Evolutionary conservation across 2,329 filamentous ascomycete genomes (phyloP), one percentile per base, ranked within the genome.

Genomic region (Phyllosticta ampelicida): DNA sequence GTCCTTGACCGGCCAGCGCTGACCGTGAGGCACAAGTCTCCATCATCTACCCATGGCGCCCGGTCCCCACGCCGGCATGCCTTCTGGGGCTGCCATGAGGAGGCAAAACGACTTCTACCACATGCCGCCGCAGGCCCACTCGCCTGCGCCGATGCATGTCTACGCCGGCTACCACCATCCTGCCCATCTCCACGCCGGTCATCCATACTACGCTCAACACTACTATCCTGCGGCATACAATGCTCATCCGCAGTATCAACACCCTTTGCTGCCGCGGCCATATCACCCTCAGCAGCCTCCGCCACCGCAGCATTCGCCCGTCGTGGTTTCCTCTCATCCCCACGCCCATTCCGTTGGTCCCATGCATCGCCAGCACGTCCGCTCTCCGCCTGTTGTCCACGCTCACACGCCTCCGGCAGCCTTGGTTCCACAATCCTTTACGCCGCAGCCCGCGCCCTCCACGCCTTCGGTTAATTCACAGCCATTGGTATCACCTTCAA

Each of bases 1-100:
- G 66, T 71, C 67, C 63, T 62, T 64, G 26, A 59, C 50, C 56
- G 65, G 63, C 70, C 70, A 61, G 69, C 69, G 69, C 66, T 66
- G 64, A 66, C 70, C 69, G 69, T 71, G 63, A 69, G 70, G 70
- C 70, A 70, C 68, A 69, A 66, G 60, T 63, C 59, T 61, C 79
- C 82, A 75, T 81, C 81, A 83, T 26, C 23, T 52, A 55, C 84
- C 82, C 82, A 88, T 80, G 85, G 89, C 89, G 86, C 71, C 72
- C 82, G 86, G 86, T 80, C 83, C 85, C 59, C 70, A 74, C 58
- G 36, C 36, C 36, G 36, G 36, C 36, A 65, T 71, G 51, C 72
- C 70, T 57, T 44, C 36, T n/a, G 36, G 36, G n/a, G 70, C 71
- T 61, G 63, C 70, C 60, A 69, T 70, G 61, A 68, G 74, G 60